Conservation (phyloP, 129 eudicot species). For the Logfia minima region DNA sequence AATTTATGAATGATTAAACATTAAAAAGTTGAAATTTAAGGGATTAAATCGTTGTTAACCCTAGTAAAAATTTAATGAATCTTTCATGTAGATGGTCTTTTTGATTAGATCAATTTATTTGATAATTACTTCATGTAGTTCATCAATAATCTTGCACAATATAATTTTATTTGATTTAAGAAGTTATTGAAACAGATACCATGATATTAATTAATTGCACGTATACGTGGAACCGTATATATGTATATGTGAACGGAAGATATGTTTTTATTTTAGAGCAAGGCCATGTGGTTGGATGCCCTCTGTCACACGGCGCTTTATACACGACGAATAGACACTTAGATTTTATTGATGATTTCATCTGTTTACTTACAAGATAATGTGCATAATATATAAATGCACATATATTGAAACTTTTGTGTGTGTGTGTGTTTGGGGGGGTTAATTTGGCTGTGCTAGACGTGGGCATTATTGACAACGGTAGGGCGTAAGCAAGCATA, state of each 20-base stretch:
- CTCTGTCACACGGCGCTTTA: conserved; percentile 26
- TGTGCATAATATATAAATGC: no score
- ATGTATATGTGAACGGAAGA: background rate
- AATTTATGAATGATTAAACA: no score
- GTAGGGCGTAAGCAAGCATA: conserved; percentile 23
- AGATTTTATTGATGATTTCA: conserved; percentile 15
- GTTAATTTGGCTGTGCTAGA: conserved; percentile 31
- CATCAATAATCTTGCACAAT: no score
- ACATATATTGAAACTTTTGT: background rate
- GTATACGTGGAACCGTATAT: background rate
- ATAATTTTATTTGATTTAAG: no score
- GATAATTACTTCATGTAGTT: no score
- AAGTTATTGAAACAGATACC: no score
- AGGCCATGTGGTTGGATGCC: conserved; percentile 26
- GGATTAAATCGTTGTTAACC: no score
- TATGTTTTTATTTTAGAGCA: conserved; percentile 11
- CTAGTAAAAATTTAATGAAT: no score
- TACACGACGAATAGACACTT: conserved; percentile 30
- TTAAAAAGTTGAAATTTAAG: no score
- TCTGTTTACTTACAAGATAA: conserved; percentile 24
- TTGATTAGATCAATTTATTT: no score
- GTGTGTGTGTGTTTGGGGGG: background rate
- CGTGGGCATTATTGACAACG: conserved; percentile 14
- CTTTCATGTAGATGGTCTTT: no score
- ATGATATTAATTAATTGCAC: background rate